phyloP scores from a whole-genome alignment of 106 monocot genomes.

The Gastrodia elata region DNA sequence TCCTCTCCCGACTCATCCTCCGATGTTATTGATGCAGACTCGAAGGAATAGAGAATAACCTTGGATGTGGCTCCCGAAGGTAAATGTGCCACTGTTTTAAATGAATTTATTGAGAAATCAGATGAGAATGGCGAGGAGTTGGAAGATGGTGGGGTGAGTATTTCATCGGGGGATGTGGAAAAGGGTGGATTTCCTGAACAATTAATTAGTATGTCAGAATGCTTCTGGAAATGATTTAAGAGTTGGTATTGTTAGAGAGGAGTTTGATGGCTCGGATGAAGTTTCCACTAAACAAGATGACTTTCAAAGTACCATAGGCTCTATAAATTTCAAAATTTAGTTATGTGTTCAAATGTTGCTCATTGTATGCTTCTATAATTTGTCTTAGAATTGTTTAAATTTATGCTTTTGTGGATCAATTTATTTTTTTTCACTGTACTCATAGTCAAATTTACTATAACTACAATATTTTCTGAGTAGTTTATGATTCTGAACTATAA shows the following conservation, averaged over 20 bases:
- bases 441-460: neutral
- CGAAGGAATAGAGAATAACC: neutral
- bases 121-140: neutral
- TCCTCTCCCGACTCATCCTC: too few relatives aligned
- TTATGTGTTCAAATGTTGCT: neutral
- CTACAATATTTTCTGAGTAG: neutral
- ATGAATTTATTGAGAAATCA: neutral
- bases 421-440: too few relatives aligned
- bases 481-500: neutral
- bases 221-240: neutral
- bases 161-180: neutral
- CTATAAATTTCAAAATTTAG: neutral
- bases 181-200: neutral
- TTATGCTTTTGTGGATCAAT: neutral
- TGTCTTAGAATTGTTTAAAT: neutral
- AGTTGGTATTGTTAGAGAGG: constrained; percentile 2
- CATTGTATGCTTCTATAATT: neutral
- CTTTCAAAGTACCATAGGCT: neutral
- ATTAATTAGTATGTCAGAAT: neutral
- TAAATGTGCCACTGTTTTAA: neutral
- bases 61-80: neutral
- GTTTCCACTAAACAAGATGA: neutral
- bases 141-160: neutral
- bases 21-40: too few relatives aligned
- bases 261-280: neutral